Conservation (phyloP, 441 rosid species). For the Bruguiera hainesii region DNA sequence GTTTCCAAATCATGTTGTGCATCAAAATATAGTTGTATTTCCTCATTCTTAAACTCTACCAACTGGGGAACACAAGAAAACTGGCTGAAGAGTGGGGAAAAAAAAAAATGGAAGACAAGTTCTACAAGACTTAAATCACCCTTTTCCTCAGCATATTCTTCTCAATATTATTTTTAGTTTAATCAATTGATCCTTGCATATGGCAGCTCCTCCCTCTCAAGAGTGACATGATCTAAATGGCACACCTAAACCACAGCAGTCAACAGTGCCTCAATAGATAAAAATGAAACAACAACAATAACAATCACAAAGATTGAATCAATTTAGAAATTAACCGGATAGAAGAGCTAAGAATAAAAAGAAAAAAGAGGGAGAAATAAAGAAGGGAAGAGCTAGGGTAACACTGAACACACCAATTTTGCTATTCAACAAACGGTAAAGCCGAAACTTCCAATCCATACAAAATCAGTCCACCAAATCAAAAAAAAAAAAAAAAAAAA, state of each 20-base stretch:
- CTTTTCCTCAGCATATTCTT: constrained; percentile 47
- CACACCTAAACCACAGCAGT: constrained; percentile 26
- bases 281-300: neutral
- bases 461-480: neutral
- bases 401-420: neutral
- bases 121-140: constrained; percentile 38
- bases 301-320: neutral
- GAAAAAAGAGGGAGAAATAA: too few relatives aligned
- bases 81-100: neutral
- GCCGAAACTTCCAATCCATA: neutral
- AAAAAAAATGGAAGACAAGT: constrained; percentile 14
- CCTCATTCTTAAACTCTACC: neutral
- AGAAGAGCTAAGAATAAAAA: neutral
- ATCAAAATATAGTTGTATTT: too few relatives aligned
- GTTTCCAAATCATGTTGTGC: too few relatives aligned
- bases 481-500: neutral
- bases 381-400: too few relatives aligned
- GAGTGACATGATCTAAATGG: constrained; percentile 37
- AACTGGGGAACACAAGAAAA: neutral
- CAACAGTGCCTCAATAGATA: constrained; percentile 1
- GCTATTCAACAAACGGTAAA: neutral
- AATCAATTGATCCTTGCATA: constrained; percentile 37
- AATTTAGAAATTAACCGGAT: too few relatives aligned
- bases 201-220: constrained; percentile 32
- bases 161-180: constrained; percentile 30